These are phyloP conservation scores for Eragrostis tef DNA, from an alignment of 202 grass and related monocot species.

Conservation along the genomic window DNA sequence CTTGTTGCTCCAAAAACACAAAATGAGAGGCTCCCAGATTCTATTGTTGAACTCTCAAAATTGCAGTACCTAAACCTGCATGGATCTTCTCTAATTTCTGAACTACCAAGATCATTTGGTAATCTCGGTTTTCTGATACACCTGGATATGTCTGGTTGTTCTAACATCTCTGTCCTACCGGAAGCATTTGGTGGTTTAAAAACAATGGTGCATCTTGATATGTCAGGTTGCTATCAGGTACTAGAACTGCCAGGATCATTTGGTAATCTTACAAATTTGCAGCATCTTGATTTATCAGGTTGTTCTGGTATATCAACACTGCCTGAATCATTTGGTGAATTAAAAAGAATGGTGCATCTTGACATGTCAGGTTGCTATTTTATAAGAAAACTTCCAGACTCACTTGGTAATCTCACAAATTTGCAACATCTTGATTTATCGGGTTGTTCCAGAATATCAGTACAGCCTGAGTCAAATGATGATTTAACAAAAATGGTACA, in stretches of 20 bases:
- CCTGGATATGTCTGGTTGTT: background rate
- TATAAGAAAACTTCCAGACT: background rate
- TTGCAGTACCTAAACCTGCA: background rate
- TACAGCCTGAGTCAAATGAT: too few species aligned
- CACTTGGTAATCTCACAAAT: background rate
- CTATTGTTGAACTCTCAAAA: background rate
- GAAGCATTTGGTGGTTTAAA: background rate
- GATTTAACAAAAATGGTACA: too few species aligned
- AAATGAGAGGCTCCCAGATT: background rate
- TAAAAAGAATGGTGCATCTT: too few species aligned
- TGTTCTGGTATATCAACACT: too few species aligned
- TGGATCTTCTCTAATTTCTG: background rate
- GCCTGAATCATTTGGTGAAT: too few species aligned
- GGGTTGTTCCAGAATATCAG: too few species aligned
- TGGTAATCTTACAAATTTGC: background rate
- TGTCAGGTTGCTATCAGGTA: background rate
- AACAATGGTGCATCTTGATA: background rate
- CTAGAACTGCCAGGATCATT: background rate
- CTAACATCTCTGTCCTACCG: background rate
- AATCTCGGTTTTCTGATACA: background rate
- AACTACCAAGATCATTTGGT: background rate
- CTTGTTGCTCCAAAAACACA: background rate
- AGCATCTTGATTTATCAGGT: too few species aligned
- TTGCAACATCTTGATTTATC: background rate
- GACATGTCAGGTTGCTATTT: background rate